These are phyloP conservation scores for Caulochytrium protostelioides DNA, from an alignment of 371 early-diverging fungal genomes.

Conservation along the genomic window DNA sequence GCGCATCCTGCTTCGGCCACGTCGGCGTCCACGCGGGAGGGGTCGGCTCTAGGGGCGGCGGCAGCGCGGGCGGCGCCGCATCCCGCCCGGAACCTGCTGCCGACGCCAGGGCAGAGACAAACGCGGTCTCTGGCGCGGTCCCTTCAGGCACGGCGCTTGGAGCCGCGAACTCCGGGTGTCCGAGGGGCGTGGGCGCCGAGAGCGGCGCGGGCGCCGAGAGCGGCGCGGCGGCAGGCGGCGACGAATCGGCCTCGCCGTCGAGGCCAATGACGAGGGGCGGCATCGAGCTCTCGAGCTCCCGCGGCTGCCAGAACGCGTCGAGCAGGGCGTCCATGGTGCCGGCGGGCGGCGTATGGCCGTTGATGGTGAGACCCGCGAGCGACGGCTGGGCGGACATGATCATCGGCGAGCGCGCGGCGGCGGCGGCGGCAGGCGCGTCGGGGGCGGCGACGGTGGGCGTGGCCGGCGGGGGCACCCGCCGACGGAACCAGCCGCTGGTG, in stretches of 20 bases:
- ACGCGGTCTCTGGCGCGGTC: too few species aligned
- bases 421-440: neutral
- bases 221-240: too few species aligned
- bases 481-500: constrained; percentile 2
- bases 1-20: too few species aligned
- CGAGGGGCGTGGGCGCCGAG: too few species aligned
- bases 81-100: too few species aligned
- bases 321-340: constrained; percentile 13
- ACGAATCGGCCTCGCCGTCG: constrained; percentile 1
- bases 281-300: constrained; percentile 20
- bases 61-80: too few species aligned
- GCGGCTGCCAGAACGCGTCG: constrained; percentile 21
- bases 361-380: neutral
- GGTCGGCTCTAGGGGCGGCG: too few species aligned
- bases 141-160: too few species aligned
- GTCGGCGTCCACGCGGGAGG: too few species aligned
- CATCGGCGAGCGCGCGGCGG: neutral
- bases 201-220: too few species aligned
- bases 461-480: neutral
- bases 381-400: neutral
- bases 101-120: too few species aligned
- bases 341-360: neutral
- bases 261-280: constrained; percentile 17
- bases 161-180: too few species aligned
- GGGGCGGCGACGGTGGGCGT: neutral